Evolutionary conservation across 306 rosid species (phyloP), one percentile per base, ranked within the genome.

Genomic region (Psophocarpus tetragonolobus): DNA sequence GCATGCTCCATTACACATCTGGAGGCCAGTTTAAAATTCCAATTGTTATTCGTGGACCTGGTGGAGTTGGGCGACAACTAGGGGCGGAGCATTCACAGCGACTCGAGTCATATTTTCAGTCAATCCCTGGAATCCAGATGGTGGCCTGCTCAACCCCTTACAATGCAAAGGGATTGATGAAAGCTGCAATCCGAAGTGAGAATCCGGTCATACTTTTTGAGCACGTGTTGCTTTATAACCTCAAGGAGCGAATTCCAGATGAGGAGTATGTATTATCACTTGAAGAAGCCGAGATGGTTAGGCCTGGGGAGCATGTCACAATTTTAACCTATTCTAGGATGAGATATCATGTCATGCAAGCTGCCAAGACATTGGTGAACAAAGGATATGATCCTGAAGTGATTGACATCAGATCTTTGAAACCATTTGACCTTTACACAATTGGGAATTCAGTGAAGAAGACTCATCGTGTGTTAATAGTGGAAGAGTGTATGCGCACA

Each of bases 271-370:
- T 93, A 3, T 86, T 93, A 39, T 87, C 91, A 42, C 94, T 91
- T 15, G 97, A 93, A 75, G 97, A 91, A 85, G 97, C 96, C 10
- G 96, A 93, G 82, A 91, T 93, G 97, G 98, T 93, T 36, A 88
- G 97, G 84, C 94, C 97, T 6, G 98, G 97, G 53, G 98, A 90
- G 85, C 96, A 93, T 20, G 81, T 93, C 54, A 91, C 98, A 7
- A 91, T 93, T 10, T 70, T 91, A 68, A 93, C 98, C 24, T 93
- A 93, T 78, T 93, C 98, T 44, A 79, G 96, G 78, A 93, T 93
- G 98, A 93, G 97, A 81, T 93, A 93, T 75, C 98, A 93, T 66
- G 98, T 93, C 41, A 93, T 93, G 98, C 98, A 93, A 80, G 98
- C 98, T 47, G 96, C 93, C 7, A 93, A 93, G 75, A 91, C 96